Evolutionary conservation across 2,329 filamentous ascomycete species (phyloP).

Genomic region (Phyllosticta paracitricarpa): DNA sequence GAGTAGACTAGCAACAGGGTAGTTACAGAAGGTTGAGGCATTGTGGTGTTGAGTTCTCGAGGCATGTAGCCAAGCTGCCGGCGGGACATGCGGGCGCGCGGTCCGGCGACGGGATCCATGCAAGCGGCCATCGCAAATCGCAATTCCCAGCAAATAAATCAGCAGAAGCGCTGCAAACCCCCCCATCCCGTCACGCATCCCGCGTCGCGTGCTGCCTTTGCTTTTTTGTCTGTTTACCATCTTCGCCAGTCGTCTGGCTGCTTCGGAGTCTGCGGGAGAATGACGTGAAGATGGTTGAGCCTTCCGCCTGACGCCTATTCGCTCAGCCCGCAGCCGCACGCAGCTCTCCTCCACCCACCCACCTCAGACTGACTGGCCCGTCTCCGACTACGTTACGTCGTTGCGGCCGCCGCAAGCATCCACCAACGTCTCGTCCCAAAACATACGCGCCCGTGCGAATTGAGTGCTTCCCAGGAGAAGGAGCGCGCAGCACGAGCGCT

Average conservation of each 20-base stretch:
- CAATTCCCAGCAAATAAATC: background rate
- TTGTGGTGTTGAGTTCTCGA: background rate
- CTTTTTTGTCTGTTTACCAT: background rate
- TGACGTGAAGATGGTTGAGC: background rate
- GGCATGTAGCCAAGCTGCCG: background rate
- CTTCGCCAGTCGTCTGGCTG: background rate
- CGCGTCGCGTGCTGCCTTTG: background rate
- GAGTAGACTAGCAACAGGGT: background rate
- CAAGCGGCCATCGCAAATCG: background rate
- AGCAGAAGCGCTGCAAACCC: background rate
- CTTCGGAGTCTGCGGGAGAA: background rate
- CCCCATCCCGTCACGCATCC: background rate
- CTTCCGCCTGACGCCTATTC: background rate
- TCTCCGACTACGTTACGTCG: background rate
- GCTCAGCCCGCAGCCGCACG: background rate
- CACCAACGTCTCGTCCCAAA: background rate
- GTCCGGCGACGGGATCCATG: background rate
- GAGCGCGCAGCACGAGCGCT: background rate
- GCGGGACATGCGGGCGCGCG: background rate
- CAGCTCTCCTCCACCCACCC: background rate
- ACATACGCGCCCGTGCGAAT: background rate
- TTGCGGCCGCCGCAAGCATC: background rate
- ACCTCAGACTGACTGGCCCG: background rate
- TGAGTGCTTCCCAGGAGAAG: background rate
- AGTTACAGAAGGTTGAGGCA: background rate